Evolutionary conservation across 1,139 yeast genomes (phyloP), one percentile per base, ranked within the genome.

Genomic region (Tardiomyces blankii): DNA sequence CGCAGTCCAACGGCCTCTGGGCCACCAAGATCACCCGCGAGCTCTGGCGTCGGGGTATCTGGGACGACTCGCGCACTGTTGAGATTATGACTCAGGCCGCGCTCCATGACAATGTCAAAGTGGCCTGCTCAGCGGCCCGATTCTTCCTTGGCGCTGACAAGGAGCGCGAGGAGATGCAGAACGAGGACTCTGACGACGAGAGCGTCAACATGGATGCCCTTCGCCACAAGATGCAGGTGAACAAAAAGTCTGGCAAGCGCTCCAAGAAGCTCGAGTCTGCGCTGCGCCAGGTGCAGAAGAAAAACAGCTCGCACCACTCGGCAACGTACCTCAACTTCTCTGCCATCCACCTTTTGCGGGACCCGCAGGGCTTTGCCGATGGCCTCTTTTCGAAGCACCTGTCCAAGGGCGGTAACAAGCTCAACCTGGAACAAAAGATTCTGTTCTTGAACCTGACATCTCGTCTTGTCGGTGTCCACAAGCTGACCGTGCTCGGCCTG

Each of bases 311-410:
- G 19, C 72, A 71, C 53, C 51, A 52, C 32, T 64, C 61, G 18
- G 78, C 83, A n/a, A 78, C 86, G 0, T 85, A 80, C 56, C 73
- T 91, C 57, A 93, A 93, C 62, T 93, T 91, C 66, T 82, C 94
- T 42, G 98, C 98, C 40, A 82, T 93, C 46, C 98, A 91, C 65
- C 68, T 91, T 49, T 72, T 91, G 47, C 78, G 96, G 63, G 98
- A 91, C 62, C 98, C 99, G 12, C 99, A 93, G 65, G 96, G 96
- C 6, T 91, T 91, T 67, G 96, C 97, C 5, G 98, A 91, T 55
- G 75, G 72, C 51, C 68, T 91, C 48, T 91, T 80, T 59, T 75
- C 76, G 28, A 76, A 70, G 44, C 95, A 88, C 62, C 68, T 91
- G 49, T 73, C 83, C 46, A 82, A 83, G 54, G 78, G 73, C 53